These are phyloP conservation scores for Dothideomycetes sp. DNA, from an alignment of 2,329 filamentous ascomycete genomes.

Conservation along the genomic window DNA sequence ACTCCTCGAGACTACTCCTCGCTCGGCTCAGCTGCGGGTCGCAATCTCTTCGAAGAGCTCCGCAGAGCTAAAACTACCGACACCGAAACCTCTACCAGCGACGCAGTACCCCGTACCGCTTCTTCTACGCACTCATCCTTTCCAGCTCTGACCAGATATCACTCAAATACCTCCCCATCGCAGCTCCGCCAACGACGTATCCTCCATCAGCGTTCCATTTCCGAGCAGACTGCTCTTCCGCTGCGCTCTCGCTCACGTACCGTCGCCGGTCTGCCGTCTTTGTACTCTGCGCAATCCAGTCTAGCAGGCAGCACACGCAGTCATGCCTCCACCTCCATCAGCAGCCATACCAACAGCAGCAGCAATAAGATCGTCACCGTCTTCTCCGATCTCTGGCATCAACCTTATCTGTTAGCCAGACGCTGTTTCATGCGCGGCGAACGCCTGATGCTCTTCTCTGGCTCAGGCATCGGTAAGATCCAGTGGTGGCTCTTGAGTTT, in stretches of 20 bases:
- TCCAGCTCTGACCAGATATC: neutral
- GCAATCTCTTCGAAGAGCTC: slow-evolving; percentile 25
- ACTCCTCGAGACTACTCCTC: slow-evolving; percentile 15
- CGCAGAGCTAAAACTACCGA: slow-evolving; percentile 12
- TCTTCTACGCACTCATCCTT: neutral
- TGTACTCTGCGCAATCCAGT: neutral
- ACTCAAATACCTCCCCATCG: neutral
- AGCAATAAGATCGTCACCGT: neutral
- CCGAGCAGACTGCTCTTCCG: slow-evolving; percentile 6
- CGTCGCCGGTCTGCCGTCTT: neutral
- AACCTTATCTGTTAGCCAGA: slow-evolving; percentile 19
- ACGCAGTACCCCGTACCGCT: neutral
- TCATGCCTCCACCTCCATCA: neutral
- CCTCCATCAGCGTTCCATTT: slow-evolving; percentile 9
- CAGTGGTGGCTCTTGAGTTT: slow-evolving; percentile 24
- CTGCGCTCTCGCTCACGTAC: neutral
- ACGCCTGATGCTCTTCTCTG: slow-evolving; percentile 16
- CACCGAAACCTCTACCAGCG: neutral
- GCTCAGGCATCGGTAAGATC: slow-evolving; percentile 17
- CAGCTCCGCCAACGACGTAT: neutral
- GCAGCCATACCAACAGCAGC: neutral
- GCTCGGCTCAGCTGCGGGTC: slow-evolving; percentile 15
- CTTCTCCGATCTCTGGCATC: slow-evolving; percentile 14
- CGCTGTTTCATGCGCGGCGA: slow-evolving; percentile 19
- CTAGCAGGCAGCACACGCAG: neutral